Percentiles rank a stretch among this genome's conserved stretches.
phyloP scores from a whole-genome alignment of 768 basidiomycete genomes.

The Krasilnikovozyma curviuscula region DNA sequence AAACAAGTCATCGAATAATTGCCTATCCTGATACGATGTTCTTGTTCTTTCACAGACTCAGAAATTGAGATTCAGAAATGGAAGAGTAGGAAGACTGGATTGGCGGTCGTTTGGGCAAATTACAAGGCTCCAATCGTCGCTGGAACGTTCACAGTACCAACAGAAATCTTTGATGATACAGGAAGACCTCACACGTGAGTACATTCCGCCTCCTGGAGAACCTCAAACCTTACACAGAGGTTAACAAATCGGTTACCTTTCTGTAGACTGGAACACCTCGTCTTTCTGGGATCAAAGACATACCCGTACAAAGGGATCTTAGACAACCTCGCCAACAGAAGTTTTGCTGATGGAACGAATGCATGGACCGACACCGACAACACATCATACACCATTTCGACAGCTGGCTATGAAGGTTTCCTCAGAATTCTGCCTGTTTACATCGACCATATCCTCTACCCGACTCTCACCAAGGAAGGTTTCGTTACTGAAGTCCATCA shows the following conservation, averaged over 20 bases:
- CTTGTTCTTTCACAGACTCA: too few relatives aligned
- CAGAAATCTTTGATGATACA: constrained; percentile 3
- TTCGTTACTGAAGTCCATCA: constrained; percentile 63
- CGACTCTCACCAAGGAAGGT: constrained; percentile 74
- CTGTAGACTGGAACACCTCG: constrained; percentile 54
- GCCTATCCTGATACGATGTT: too few relatives aligned
- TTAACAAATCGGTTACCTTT: not conserved
- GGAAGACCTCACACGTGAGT: constrained; percentile 6
- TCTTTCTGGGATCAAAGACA: constrained; percentile 88
- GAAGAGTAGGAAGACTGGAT: constrained; percentile 67
- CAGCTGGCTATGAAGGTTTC: constrained; percentile 76
- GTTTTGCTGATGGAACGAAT: constrained; percentile 49
- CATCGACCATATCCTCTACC: constrained; percentile 89
- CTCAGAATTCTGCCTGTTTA: constrained; percentile 48
- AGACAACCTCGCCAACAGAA: constrained; percentile 83
- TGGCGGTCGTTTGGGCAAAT: constrained; percentile 74
- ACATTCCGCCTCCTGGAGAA: constrained; percentile 39
- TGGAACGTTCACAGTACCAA: constrained; percentile 4
- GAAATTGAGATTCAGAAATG: constrained; percentile 39
- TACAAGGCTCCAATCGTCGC: constrained; percentile 48
- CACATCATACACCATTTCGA: constrained; percentile 47
- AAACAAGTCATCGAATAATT: too few relatives aligned
- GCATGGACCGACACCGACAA: constrained; percentile 75
- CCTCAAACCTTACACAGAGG: not conserved
- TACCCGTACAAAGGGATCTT: constrained; percentile 93